phyloP scores from a whole-genome alignment of 108 stramenopile species.

The Cyclotella cryptica region DNA sequence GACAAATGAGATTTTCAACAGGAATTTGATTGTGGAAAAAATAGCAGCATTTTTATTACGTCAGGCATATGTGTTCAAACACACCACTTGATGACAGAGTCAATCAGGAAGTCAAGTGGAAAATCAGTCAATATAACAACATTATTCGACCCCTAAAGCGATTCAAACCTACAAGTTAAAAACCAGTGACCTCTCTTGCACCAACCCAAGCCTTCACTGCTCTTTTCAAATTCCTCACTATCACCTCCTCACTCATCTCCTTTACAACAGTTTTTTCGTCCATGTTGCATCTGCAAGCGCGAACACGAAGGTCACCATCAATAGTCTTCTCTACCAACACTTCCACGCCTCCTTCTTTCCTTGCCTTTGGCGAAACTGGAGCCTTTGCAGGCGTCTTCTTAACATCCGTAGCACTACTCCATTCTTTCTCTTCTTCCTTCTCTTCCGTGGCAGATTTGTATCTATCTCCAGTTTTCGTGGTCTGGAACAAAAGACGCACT shows the following conservation, averaged over 20 bases:
- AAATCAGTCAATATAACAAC: no score
- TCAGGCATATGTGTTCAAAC: no score
- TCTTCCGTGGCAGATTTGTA: constrained; percentile 73
- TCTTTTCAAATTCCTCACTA: constrained; percentile 68
- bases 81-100: no score
- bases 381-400: not conserved
- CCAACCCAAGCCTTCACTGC: constrained; percentile 65
- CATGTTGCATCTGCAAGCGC: constrained; percentile 80
- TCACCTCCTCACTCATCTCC: constrained; percentile 76
- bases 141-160: no score
- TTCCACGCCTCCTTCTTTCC: constrained; percentile 78
- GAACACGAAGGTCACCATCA: constrained; percentile 59
- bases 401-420: not conserved
- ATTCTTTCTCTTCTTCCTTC: constrained; percentile 45
- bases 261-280: constrained; percentile 67
- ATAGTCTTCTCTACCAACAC: constrained; percentile 68
- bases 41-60: no score
- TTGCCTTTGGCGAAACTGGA: constrained; percentile 6
- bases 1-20: no score
- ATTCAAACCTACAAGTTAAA: not conserved
- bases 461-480: constrained; percentile 69
- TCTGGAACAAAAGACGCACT: constrained; percentile 68
- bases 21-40: no score
- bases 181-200: constrained; percentile 11
- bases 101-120: no score